phyloP scores from a whole-genome alignment of 1,139 yeast genomes.

The Debaryomyces robertsiae region DNA sequence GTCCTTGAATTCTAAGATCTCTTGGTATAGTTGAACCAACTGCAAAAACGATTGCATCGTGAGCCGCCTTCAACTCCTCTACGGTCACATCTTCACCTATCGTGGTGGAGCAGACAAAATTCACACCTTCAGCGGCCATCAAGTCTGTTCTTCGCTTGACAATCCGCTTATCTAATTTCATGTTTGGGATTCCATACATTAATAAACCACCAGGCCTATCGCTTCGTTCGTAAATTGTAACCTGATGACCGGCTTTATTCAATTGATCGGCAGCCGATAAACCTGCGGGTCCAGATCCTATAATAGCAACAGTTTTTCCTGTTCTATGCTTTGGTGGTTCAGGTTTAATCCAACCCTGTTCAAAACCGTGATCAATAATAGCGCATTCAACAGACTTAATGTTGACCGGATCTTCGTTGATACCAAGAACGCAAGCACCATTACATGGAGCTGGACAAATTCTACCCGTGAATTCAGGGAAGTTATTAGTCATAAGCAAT shows the following conservation, averaged over 20 bases:
- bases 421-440: constrained; percentile 96
- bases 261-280: constrained; percentile 95
- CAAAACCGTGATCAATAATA: constrained; percentile 93
- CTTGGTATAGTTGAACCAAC: constrained; percentile 97
- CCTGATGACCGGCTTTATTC: constrained; percentile 92
- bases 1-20: constrained; percentile 91
- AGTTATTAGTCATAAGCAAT: constrained; percentile 92
- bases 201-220: constrained; percentile 96
- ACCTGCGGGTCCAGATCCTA: constrained; percentile 98
- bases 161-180: constrained; percentile 92
- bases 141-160: constrained; percentile 93
- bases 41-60: constrained; percentile 89
- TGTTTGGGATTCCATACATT: constrained; percentile 99
- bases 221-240: constrained; percentile 89
- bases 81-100: constrained; percentile 82
- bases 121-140: constrained; percentile 87
- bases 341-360: constrained; percentile 95
- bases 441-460: constrained; percentile 99
- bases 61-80: constrained; percentile 60
- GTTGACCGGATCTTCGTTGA: constrained; percentile 93
- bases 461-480: constrained; percentile 98
- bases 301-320: constrained; percentile 79
- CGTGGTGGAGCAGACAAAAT: constrained; percentile 72
- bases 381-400: constrained; percentile 96
- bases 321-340: constrained; percentile 77